Percentiles rank a stretch among this genome's conserved stretches.
Evolutionary conservation across 495 filamentous ascomycete genomes (phyloP).

Genomic region (Poronia punctata): DNA sequence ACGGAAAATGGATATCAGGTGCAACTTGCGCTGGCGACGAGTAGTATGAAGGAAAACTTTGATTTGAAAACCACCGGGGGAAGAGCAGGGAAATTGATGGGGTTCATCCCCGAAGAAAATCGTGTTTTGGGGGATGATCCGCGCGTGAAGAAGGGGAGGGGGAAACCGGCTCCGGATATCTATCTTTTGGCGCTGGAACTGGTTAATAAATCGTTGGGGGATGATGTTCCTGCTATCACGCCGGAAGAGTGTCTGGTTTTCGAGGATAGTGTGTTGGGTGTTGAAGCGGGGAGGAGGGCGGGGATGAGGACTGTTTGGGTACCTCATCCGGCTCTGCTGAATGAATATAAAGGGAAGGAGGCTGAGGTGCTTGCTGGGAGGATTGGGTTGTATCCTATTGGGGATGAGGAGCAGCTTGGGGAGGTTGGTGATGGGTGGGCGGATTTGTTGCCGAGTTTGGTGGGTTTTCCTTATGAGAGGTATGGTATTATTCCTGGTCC

Average conservation of each 20-base stretch:
- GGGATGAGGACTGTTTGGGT: slow-evolving; percentile 88
- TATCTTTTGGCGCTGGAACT: slow-evolving; percentile 70
- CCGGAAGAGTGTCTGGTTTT: slow-evolving; percentile 84
- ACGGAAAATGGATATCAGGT: slow-evolving; percentile 13
- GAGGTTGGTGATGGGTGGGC: slow-evolving; percentile 60
- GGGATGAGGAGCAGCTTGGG: slow-evolving; percentile 35
- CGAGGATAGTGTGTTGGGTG: slow-evolving; percentile 79
- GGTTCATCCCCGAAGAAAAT: slow-evolving; percentile 30
- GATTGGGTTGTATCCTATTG: slow-evolving; percentile 50
- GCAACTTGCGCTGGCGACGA: slow-evolving; percentile 23
- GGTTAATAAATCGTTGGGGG: slow-evolving; percentile 56
- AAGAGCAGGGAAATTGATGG: slow-evolving; percentile 17
- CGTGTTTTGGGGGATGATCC: slow-evolving; percentile 70
- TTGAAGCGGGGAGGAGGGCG: slow-evolving; percentile 75
- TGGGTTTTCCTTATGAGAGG: slow-evolving; percentile 57
- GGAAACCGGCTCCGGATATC: slow-evolving; percentile 85
- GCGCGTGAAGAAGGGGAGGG: slow-evolving; percentile 59
- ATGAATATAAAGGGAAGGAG: slow-evolving; percentile 61
- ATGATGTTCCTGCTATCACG: slow-evolving; percentile 17
- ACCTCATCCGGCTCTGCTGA: slow-evolving; percentile 63
- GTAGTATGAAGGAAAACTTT: slow-evolving; percentile 20
- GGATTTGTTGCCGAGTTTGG: slow-evolving; percentile 48
- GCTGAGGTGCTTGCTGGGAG: slow-evolving; percentile 71
- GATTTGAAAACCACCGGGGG: slow-evolving; percentile 18
- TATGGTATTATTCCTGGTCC: slow-evolving; percentile 17